These are phyloP conservation scores for Isabelozyma rhagii DNA, from an alignment of 805 yeast species.

Conservation along the genomic window DNA sequence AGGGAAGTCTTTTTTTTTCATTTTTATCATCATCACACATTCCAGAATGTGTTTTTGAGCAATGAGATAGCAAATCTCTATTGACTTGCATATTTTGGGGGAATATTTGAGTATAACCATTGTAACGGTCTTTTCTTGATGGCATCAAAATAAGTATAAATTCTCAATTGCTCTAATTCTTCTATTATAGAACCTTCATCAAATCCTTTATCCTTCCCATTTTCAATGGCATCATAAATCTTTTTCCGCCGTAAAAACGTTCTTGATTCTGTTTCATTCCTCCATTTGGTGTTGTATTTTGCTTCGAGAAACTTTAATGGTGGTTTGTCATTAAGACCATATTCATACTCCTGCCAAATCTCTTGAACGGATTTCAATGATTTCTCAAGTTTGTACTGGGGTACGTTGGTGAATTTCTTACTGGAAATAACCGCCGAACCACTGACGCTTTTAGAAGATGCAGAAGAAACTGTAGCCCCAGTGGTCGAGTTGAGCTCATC, in stretches of 20 bases:
- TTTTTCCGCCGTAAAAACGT: slow-evolving; percentile 53
- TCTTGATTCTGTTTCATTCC: slow-evolving; percentile 52
- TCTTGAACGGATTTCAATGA: slow-evolving; percentile 40
- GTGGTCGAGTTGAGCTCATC: background rate
- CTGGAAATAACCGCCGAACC: background rate
- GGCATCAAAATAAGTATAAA: slow-evolving; percentile 36
- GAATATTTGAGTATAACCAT: slow-evolving; percentile 29
- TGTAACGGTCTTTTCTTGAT: slow-evolving; percentile 30
- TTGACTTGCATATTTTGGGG: slow-evolving; percentile 13
- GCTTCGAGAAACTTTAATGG: slow-evolving; percentile 48
- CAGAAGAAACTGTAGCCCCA: slow-evolving; percentile 1
- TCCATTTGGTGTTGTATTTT: slow-evolving; percentile 53
- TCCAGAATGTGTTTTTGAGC: background rate
- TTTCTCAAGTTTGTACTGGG: slow-evolving; percentile 18
- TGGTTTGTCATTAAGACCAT: slow-evolving; percentile 51
- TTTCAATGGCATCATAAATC: slow-evolving; percentile 54
- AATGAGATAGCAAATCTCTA: background rate
- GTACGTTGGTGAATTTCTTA: background rate
- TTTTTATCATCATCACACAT: background rate
- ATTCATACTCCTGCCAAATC: slow-evolving; percentile 56
- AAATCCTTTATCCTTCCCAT: slow-evolving; percentile 44
- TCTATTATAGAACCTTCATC: slow-evolving; percentile 40
- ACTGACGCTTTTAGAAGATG: slow-evolving; percentile 2
- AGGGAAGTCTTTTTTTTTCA: background rate
- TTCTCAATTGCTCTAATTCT: slow-evolving; percentile 45